Evolutionary conservation across 768 basidiomycete species (phyloP).

Genomic region (Boletus patriciae): DNA sequence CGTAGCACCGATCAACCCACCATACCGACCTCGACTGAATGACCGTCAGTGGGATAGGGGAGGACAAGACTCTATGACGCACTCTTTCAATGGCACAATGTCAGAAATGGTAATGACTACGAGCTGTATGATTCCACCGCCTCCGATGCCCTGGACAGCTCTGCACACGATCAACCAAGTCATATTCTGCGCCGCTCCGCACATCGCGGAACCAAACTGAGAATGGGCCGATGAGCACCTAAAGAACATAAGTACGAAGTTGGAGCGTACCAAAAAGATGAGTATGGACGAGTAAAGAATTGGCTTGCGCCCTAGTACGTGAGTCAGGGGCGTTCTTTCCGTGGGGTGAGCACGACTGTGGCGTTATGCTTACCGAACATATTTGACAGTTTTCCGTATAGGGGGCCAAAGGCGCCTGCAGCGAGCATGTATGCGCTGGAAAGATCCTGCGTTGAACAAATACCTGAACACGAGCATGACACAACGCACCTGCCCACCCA

Average conservation of each 20-base stretch:
- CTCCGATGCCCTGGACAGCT: slow-evolving; percentile 82
- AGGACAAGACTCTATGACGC: slow-evolving; percentile 22
- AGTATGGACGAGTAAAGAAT: slow-evolving; percentile 65
- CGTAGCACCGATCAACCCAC: slow-evolving; percentile 70
- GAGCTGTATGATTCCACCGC: slow-evolving; percentile 75
- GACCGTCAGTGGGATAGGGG: slow-evolving; percentile 16
- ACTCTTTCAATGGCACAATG: slow-evolving; percentile 80
- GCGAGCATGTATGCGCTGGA: slow-evolving; percentile 72
- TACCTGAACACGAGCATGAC: neutral
- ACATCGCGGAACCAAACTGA: slow-evolving; percentile 76
- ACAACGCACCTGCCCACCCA: slow-evolving; percentile 67
- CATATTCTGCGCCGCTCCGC: slow-evolving; percentile 79
- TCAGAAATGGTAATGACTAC: slow-evolving; percentile 80
- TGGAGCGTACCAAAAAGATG: slow-evolving; percentile 56
- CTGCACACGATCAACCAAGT: slow-evolving; percentile 74
- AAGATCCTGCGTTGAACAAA: neutral
- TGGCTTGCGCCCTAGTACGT: slow-evolving; percentile 57
- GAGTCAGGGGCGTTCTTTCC: slow-evolving; percentile 29
- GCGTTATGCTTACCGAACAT: slow-evolving; percentile 35
- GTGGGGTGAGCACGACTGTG: neutral
- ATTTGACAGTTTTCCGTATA: slow-evolving; percentile 80
- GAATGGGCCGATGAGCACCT: neutral
- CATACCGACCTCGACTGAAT: slow-evolving; percentile 72
- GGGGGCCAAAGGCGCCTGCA: slow-evolving; percentile 62
- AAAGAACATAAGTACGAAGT: neutral